Evolutionary conservation across 2,329 filamentous ascomycete genomes (phyloP), one percentile per base, ranked within the genome.

Genomic region (Botryotinia calthae): DNA sequence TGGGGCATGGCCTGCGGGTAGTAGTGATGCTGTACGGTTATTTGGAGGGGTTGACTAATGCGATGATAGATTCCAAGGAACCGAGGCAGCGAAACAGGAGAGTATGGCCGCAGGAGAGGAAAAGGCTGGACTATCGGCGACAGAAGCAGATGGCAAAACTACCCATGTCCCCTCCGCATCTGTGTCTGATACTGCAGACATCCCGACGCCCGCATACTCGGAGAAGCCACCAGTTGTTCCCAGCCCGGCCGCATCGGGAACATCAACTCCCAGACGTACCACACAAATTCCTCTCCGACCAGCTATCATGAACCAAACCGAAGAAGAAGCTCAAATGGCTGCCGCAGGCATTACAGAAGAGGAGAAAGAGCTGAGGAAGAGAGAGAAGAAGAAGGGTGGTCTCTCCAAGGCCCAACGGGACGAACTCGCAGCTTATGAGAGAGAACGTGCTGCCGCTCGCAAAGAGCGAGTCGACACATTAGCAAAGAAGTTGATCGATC

Each of bases 391-490:
- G 85, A 97, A 96, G 87, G 90, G 89, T 18, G 92, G 91, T 0
- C 84, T 99, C 73, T 90, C 89, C 74, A 97, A 96, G 84, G 96
- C 98, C 82, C 96, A 99, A 84, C 90, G 93, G 46, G 96, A 98
- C 79, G 93, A 97, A 81, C 87, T 99, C 46, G 90, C 91, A 6
- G 95, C 93, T 4, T 95, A 94, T 79, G 96, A 99, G 81, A 87
- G 89, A 76, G 95, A 99, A 85, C 91, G 96, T 34, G 90, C 91
- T 74, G 89, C 87, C 77, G 90, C 97, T 75, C 92, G 96, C 61
- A 90, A 98, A 81, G 94, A 99, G 83, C 93, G 96, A 74, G 93
- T 99, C 40, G 90, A 94, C 74, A 96, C 89, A 10, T 87, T 99
- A 25, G 86, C 90, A 20, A 90, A 90, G 81, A 98, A 98, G 84